These are phyloP conservation scores for Neopestalotiopsis sp. DNA, from an alignment of 2,329 filamentous ascomycete genomes.

Conservation along the genomic window DNA sequence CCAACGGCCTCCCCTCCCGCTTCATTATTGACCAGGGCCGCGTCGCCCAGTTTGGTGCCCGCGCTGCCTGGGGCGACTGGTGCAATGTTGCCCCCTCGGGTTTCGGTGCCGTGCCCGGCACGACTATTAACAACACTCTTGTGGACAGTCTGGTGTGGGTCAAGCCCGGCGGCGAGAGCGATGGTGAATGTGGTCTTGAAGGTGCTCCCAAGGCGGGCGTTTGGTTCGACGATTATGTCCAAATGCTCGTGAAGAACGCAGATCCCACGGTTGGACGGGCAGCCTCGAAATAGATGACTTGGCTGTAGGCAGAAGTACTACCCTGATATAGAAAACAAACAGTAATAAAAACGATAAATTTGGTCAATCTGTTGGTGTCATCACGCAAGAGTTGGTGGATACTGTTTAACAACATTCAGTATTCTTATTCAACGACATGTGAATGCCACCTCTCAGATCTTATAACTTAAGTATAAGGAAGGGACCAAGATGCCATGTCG, in stretches of 20 bases:
- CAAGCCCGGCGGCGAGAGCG: conserved; percentile 50
- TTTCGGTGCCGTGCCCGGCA: conserved; percentile 43
- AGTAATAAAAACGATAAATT: not conserved
- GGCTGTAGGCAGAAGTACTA: not conserved
- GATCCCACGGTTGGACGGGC: conserved; percentile 25
- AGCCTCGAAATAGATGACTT: not conserved
- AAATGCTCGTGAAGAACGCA: conserved; percentile 46
- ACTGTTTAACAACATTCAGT: not conserved
- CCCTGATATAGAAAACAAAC: too few relatives aligned
- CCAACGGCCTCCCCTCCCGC: conserved; percentile 43
- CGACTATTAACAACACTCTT: conserved; percentile 38
- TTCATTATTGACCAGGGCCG: conserved; percentile 53
- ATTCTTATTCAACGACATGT: not conserved
- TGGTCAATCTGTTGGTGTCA: not conserved
- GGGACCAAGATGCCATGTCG: not conserved
- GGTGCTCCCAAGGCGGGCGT: conserved; percentile 43
- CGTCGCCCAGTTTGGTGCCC: conserved; percentile 40
- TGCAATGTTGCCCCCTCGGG: conserved; percentile 47
- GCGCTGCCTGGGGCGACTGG: conserved; percentile 48
- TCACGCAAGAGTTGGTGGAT: not conserved
- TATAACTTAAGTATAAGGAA: not conserved
- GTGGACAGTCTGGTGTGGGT: conserved; percentile 50
- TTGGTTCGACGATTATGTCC: conserved; percentile 48
- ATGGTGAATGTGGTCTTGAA: conserved; percentile 43
- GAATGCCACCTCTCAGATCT: not conserved